phyloP scores from a whole-genome alignment of 1,284 basidiomycete species.

The Ceratobasidium sp. region DNA sequence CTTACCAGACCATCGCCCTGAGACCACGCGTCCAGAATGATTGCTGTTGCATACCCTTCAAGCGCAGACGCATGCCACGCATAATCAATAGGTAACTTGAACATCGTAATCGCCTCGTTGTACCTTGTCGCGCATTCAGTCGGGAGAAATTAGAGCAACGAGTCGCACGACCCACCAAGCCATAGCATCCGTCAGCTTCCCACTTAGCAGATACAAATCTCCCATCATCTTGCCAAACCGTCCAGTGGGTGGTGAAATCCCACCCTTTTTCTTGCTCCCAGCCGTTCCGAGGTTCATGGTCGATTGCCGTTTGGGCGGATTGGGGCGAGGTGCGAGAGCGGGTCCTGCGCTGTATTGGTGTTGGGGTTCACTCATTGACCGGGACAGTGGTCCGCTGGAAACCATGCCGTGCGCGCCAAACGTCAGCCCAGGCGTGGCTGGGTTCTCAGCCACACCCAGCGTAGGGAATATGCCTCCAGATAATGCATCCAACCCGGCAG shows the following conservation, averaged over 20 bases:
- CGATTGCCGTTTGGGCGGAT: conserved; percentile 17
- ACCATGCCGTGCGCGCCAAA: conserved; percentile 25
- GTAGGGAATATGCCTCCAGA: conserved; percentile 32
- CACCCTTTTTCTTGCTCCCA: conserved; percentile 32
- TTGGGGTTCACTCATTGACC: conserved; percentile 39
- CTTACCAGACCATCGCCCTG: conserved; percentile 72
- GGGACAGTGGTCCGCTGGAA: conserved; percentile 6
- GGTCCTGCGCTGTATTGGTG: background rate
- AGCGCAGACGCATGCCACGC: conserved; percentile 87
- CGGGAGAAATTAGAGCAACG: conserved; percentile 7
- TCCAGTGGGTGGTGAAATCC: conserved; percentile 68
- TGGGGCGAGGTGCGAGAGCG: conserved; percentile 22
- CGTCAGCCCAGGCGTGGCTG: conserved; percentile 14
- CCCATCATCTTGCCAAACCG: conserved; percentile 86
- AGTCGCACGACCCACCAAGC: conserved; percentile 63
- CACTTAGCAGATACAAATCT: conserved; percentile 85
- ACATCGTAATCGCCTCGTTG: conserved; percentile 76
- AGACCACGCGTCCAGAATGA: conserved; percentile 84
- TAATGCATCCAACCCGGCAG: conserved; percentile 29
- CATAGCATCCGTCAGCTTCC: conserved; percentile 77
- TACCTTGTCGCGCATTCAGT: conserved; percentile 59
- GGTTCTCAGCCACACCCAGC: conserved; percentile 19
- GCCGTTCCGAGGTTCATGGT: conserved; percentile 12
- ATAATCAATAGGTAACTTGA: conserved; percentile 74
- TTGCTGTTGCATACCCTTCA: conserved; percentile 80